Conservation (phyloP, 2,329 filamentous ascomycete species). For the Pezicula neosporulosa region DNA sequence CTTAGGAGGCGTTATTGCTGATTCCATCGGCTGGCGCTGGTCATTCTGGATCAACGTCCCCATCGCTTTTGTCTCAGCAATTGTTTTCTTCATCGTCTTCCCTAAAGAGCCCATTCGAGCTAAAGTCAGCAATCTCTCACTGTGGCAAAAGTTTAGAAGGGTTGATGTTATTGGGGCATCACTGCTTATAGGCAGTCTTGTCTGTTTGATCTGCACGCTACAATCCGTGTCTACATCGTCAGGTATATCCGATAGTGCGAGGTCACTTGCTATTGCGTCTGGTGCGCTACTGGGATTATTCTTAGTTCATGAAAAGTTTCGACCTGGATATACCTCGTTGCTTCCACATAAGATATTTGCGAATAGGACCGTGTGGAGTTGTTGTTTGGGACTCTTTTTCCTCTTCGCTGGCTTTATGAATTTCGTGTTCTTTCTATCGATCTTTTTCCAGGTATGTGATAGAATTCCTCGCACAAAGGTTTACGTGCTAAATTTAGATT, state of each 20-base stretch:
- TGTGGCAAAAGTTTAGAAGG: slow-evolving; percentile 3
- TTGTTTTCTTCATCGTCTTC: not conserved
- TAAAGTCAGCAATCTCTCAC: not conserved
- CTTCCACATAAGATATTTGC: slow-evolving; percentile 1
- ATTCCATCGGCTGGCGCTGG: no score
- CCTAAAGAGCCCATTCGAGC: not conserved
- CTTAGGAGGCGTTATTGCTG: not conserved
- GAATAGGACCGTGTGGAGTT: slow-evolving; percentile 5
- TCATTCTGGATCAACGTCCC: no score
- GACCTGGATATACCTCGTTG: not conserved
- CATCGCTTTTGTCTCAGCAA: not conserved
- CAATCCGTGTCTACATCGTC: not conserved
- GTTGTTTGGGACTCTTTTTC: slow-evolving; percentile 5
- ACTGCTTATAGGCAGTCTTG: slow-evolving; percentile 1
- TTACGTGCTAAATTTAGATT: no score
- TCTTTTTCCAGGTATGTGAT: slow-evolving; percentile 9
- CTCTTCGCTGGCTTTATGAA: slow-evolving; percentile 9
- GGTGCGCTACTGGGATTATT: not conserved
- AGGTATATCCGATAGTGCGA: not conserved
- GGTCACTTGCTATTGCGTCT: not conserved
- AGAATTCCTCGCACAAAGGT: not conserved
- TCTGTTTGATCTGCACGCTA: not conserved
- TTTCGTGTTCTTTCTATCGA: slow-evolving; percentile 9
- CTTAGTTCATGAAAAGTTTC: slow-evolving; percentile 2
- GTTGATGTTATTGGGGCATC: slow-evolving; percentile 5